Conservation (phyloP, 306 rosid genomes). For the Gleditsia sinensis region DNA sequence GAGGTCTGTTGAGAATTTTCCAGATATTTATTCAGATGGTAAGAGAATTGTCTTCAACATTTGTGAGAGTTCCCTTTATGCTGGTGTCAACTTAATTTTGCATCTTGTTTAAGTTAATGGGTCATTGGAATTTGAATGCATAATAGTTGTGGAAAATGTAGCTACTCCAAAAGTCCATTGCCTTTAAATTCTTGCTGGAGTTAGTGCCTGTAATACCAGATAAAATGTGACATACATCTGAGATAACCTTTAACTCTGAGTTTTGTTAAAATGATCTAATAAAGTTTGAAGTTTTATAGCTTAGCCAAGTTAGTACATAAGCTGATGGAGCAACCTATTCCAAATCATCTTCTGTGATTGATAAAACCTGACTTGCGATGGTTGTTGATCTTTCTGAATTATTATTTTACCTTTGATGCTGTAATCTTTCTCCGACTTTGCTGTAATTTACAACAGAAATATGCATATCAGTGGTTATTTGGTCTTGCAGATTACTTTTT, state of each 20-base stretch:
- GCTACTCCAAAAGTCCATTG: slow-evolving; percentile 9
- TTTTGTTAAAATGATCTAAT: neutral
- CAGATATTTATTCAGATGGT: slow-evolving; percentile 77
- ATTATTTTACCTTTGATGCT: slow-evolving; percentile 1
- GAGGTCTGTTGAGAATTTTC: slow-evolving; percentile 61
- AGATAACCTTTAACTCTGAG: neutral
- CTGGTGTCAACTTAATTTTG: slow-evolving; percentile 5
- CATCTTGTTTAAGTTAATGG: neutral
- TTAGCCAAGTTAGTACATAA: neutral
- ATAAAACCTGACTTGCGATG: neutral
- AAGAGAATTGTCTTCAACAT: slow-evolving; percentile 38
- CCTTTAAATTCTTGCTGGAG: neutral
- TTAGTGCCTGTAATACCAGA: neutral
- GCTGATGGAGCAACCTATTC: neutral
- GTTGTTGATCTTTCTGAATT: neutral
- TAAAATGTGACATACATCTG: too few species aligned
- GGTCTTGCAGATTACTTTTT: slow-evolving; percentile 3
- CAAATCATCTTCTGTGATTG: neutral
- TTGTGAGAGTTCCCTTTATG: slow-evolving; percentile 2
- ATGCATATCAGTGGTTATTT: slow-evolving; percentile 8
- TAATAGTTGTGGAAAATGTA: slow-evolving; percentile 9
- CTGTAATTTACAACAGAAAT: neutral
- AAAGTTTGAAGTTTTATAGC: neutral
- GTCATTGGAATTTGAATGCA: slow-evolving; percentile 25
- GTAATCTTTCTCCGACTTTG: slow-evolving; percentile 1